These are phyloP conservation scores for Lactarius evosmus DNA, from an alignment of 768 basidiomycete genomes.

Conservation along the genomic window DNA sequence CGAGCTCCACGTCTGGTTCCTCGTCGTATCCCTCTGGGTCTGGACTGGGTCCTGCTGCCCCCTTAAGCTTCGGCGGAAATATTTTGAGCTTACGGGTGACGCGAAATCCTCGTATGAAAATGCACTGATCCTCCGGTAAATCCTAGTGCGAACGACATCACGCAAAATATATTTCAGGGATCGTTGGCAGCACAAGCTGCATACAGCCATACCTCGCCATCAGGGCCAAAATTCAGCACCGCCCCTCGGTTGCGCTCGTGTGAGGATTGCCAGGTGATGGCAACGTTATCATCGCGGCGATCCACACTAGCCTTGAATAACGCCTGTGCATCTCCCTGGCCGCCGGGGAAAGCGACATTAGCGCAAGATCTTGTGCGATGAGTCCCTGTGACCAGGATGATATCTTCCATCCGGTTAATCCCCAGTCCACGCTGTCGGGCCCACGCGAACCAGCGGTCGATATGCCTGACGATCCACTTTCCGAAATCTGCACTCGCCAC, in stretches of 20 bases:
- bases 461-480: no score
- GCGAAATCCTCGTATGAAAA: not conserved
- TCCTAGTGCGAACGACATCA: not conserved
- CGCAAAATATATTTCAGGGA: not conserved
- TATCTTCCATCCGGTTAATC: no score
- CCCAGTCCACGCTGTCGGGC: no score
- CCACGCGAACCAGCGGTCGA: no score
- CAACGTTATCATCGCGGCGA: not conserved
- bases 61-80: not conserved
- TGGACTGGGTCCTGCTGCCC: not conserved
- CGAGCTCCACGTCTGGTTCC: not conserved
- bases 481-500: no score
- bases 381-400: not conserved
- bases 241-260: no score
- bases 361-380: conserved; percentile 2
- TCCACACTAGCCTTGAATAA: not conserved
- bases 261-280: no score
- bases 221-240: no score
- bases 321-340: not conserved
- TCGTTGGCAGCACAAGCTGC: no score
- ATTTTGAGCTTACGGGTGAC: not conserved
- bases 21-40: not conserved
- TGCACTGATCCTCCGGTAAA: not conserved
- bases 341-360: not conserved
- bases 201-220: no score